Percentiles rank a stretch among this genome's conserved stretches.
Evolutionary conservation across 1,284 basidiomycete genomes (phyloP).

Genomic region (Trichosporon sp.): DNA sequence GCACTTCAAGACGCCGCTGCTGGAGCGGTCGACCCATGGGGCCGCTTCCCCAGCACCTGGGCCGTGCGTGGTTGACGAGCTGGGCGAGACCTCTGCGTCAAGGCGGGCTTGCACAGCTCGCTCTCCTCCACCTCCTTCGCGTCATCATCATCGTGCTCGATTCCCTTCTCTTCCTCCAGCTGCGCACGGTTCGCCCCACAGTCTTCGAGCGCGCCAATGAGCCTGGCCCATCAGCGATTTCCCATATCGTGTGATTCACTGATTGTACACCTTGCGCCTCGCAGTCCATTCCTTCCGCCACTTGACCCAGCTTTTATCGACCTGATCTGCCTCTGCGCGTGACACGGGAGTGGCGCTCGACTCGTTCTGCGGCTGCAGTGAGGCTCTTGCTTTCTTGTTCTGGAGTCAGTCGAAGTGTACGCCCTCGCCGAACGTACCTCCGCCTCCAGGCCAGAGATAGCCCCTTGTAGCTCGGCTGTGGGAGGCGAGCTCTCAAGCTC

Average conservation of each 20-base stretch:
- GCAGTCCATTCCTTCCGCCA: conserved; percentile 55
- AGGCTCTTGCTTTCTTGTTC: conserved; percentile 41
- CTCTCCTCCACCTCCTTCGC: conserved; percentile 46
- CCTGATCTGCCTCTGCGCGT: conserved; percentile 45
- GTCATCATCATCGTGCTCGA: conserved; percentile 49
- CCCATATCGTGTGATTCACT: conserved; percentile 36
- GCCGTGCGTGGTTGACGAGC: conserved; percentile 4
- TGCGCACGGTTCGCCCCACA: conserved; percentile 33
- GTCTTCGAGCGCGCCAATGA: conserved; percentile 44
- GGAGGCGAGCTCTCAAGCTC: conserved; percentile 68
- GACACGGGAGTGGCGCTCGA: conserved; percentile 36
- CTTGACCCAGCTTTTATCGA: conserved; percentile 49
- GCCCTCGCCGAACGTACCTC: conserved; percentile 37
- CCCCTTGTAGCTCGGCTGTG: conserved; percentile 63
- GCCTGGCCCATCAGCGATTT: conserved; percentile 30
- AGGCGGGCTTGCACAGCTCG: conserved; percentile 40
- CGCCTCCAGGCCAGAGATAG: conserved; percentile 43
- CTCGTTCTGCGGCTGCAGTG: conserved; percentile 38
- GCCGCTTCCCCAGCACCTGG: conserved; percentile 1
- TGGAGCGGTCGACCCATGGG: background rate
- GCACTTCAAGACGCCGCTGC: background rate
- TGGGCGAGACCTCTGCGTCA: background rate
- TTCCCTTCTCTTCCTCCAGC: conserved; percentile 53
- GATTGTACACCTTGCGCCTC: conserved; percentile 52
- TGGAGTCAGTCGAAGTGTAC: conserved; percentile 22